Percentiles rank a stretch among this genome's conserved stretches.
phyloP scores from a whole-genome alignment of 140 eudicot species.

The Stevia rebaudiana region DNA sequence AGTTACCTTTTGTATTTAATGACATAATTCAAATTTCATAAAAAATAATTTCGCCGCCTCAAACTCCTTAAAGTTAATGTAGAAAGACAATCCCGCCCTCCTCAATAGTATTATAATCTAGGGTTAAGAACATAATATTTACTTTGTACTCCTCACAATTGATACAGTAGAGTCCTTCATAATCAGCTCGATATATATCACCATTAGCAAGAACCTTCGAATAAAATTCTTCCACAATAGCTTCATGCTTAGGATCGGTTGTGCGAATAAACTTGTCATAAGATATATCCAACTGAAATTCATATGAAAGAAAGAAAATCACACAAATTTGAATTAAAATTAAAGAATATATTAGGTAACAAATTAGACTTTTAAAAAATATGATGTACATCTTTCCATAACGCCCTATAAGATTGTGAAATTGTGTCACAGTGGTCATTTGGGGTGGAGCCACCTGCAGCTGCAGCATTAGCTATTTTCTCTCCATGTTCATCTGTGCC shows the following conservation, averaged over 20 bases:
- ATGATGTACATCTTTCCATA: conserved; percentile 74
- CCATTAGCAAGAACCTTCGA: conserved; percentile 87
- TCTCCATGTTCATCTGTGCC: conserved; percentile 99
- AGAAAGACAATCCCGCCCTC: too few relatives aligned
- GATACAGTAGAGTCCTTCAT: conserved; percentile 94
- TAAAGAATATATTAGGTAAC: conserved; percentile 1
- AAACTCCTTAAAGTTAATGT: too few relatives aligned
- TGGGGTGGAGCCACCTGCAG: conserved; percentile 70
- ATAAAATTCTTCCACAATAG: conserved; percentile 82
- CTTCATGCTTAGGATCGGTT: conserved; percentile 77
- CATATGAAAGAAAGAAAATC: conserved; percentile 11
- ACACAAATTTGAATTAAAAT: neutral
- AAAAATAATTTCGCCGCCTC: too few relatives aligned
- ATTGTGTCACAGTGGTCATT: conserved; percentile 68
- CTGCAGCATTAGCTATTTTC: conserved; percentile 94
- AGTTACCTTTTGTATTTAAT: too few relatives aligned
- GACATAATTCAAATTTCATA: too few relatives aligned
- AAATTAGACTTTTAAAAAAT: neutral
- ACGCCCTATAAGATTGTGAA: conserved; percentile 71
- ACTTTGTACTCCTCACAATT: conserved; percentile 99
- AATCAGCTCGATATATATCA: conserved; percentile 90
- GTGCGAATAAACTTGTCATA: conserved; percentile 94
- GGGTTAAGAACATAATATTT: too few relatives aligned
- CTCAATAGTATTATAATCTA: too few relatives aligned
- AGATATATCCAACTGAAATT: conserved; percentile 69